A percentile compares a stretch with the other conserved stretches of the same genome.
Conservation (phyloP, 768 basidiomycete species). For the Leccinellum luteum region DNA sequence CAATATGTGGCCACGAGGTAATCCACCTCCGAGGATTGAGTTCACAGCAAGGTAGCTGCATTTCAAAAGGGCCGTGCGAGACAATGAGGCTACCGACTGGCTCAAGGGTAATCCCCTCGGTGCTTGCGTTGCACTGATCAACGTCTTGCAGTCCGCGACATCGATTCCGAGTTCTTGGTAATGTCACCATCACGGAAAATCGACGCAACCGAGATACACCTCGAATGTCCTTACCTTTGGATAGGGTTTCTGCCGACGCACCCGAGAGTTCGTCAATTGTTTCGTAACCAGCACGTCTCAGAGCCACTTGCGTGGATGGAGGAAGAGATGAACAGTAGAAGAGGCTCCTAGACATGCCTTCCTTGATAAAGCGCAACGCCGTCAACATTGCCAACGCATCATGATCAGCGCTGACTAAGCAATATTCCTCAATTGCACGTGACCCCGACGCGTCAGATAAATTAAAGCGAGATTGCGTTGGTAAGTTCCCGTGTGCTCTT, state of each 20-base stretch:
- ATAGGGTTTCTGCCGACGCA: constrained; percentile 44
- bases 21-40: constrained; percentile 58
- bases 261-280: constrained; percentile 50
- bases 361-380: too few species aligned
- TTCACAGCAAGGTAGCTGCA: constrained; percentile 50
- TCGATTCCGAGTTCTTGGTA: constrained; percentile 50
- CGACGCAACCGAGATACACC: not conserved
- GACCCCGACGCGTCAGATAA: constrained; percentile 30
- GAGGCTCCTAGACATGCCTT: constrained; percentile 39
- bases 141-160: constrained; percentile 41
- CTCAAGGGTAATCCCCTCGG: constrained; percentile 38
- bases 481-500: constrained; percentile 27
- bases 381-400: too few species aligned
- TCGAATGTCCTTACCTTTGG: constrained; percentile 41
- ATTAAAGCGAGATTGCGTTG: constrained; percentile 11
- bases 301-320: constrained; percentile 41
- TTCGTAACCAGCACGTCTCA: constrained; percentile 56
- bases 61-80: constrained; percentile 14
- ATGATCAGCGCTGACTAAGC: not conserved
- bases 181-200: not conserved
- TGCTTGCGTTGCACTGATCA: constrained; percentile 43
- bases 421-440: constrained; percentile 22
- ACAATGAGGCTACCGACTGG: constrained; percentile 54
- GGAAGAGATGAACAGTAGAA: constrained; percentile 47
- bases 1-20: constrained; percentile 58